phyloP scores from a whole-genome alignment of 768 basidiomycete genomes.

The Phanerochaete carnosa region DNA sequence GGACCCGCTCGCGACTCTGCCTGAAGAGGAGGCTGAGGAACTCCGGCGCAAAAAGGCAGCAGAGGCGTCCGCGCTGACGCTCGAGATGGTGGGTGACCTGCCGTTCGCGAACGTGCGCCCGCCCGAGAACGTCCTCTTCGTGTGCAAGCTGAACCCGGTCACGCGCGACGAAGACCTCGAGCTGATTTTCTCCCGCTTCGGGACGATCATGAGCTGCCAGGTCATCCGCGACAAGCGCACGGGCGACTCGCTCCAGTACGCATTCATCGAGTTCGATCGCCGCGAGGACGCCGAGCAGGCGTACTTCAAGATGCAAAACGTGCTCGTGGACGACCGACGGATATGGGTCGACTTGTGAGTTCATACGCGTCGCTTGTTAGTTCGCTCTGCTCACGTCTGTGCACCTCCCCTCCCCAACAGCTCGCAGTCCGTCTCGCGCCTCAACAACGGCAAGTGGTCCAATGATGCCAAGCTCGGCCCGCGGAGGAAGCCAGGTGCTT shows the following conservation, averaged over 20 bases:
- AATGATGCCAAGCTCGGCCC: slow-evolving; percentile 64
- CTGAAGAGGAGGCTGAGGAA: slow-evolving; percentile 83
- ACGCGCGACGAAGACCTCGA: slow-evolving; percentile 96
- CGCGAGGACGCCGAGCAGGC: slow-evolving; percentile 94
- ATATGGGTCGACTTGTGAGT: slow-evolving; percentile 99
- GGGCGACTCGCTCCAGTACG: slow-evolving; percentile 95
- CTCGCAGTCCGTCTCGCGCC: slow-evolving; percentile 91
- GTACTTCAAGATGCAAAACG: slow-evolving; percentile 99
- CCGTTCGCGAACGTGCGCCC: slow-evolving; percentile 98
- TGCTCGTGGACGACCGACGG: slow-evolving; percentile 92
- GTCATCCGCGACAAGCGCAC: slow-evolving; percentile 95
- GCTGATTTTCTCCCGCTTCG: slow-evolving; percentile 95
- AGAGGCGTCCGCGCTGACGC: slow-evolving; percentile 87
- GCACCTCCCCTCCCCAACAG: slow-evolving; percentile 35
- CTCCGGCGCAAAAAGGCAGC: slow-evolving; percentile 86
- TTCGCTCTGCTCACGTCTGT: slow-evolving; percentile 18
- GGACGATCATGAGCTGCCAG: slow-evolving; percentile 94
- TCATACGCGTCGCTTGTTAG: slow-evolving; percentile 1
- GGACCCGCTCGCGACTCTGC: slow-evolving; percentile 75
- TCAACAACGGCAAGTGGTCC: slow-evolving; percentile 74
- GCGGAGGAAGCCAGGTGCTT: slow-evolving; percentile 24
- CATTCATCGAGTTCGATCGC: slow-evolving; percentile 97
- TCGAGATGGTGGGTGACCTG: slow-evolving; percentile 99
- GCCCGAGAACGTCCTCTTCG: slow-evolving; percentile 97
- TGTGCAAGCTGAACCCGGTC: slow-evolving; percentile 97